Evolutionary conservation across 2,329 filamentous ascomycete species (phyloP).

Genomic region (Dothiorella sarmentorum): DNA sequence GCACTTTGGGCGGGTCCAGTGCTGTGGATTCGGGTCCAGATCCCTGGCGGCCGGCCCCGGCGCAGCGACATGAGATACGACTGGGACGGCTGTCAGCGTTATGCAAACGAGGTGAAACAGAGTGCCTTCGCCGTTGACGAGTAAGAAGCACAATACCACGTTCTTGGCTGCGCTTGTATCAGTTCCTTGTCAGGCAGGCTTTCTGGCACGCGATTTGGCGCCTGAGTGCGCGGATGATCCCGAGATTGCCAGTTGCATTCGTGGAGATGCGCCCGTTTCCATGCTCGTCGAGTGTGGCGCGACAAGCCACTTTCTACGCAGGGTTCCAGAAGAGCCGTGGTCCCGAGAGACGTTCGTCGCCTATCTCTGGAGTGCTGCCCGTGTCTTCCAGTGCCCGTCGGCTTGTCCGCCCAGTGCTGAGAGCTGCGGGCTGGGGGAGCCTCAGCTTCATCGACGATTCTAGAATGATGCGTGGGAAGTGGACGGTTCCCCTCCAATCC

Average conservation of each 20-base stretch:
- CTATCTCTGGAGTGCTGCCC: not conserved
- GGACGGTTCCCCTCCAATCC: not conserved
- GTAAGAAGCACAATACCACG: not conserved
- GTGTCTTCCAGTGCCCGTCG: not conserved
- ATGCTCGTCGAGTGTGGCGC: conserved; percentile 10
- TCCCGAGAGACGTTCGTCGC: conserved; percentile 14
- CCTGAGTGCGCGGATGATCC: conserved; percentile 9
- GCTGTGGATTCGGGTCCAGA: conserved; percentile 16
- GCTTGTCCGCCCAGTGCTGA: not conserved
- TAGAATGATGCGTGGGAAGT: not conserved
- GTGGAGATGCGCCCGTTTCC: conserved; percentile 13
- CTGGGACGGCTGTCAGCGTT: conserved; percentile 15
- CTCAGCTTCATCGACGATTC: not conserved
- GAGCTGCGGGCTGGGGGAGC: not conserved
- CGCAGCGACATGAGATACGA: conserved; percentile 17
- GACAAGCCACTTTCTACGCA: conserved; percentile 12
- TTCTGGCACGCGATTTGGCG: conserved; percentile 13
- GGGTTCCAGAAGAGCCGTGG: conserved; percentile 15
- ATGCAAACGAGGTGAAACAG: conserved; percentile 16
- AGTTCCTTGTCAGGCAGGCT: conserved; percentile 2
- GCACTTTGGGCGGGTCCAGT: conserved; percentile 7
- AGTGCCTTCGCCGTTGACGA: conserved; percentile 10
- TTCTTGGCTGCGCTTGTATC: conserved; percentile 5
- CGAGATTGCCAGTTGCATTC: conserved; percentile 7
- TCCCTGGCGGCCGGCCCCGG: conserved; percentile 10